Evolutionary conservation across 805 yeast species (phyloP), one percentile per base, ranked within the genome.

Genomic region (Saccharomycopsis sp.): DNA sequence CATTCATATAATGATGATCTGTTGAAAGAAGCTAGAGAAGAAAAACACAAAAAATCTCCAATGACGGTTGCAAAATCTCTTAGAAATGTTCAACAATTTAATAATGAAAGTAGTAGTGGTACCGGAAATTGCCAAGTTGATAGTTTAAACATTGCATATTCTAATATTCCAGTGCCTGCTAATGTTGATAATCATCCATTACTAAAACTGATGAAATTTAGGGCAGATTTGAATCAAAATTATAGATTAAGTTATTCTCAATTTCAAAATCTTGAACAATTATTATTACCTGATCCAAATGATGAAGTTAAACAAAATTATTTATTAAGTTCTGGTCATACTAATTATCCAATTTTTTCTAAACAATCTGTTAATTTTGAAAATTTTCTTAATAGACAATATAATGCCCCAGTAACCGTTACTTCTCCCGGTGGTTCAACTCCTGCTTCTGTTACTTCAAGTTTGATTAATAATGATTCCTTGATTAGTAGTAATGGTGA

Each of bases 381-480:
- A n/a, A 9, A 19, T 6, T 5, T 6, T 8, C 12, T 19, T n/a
- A 38, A 34, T 12, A 5, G 5, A 4, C 31, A 18, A 26, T 5
- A 6, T 12, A 15, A 19, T 6, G n/a, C n/a, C n/a, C n/a, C n/a
- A n/a, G 38, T 31, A n/a, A 28, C 25, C 10, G 34, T 46, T 19
- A 46, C 45, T 4, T 36, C 42, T 13, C 49, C 49, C 9, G 49
- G 49, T 1, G 49, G 49, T n/a, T 44, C 47, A 2, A 28, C 29
- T 12, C 47, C 47, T 12, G 33, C 31, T 6, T 38, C 43, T 12
- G 30, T 46, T 19, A 29, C 48, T 10, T 36, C 45, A 12, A 38
- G 41, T 12, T 39, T 46, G 13, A 21, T 46, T 4, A 44, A 44
- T 31, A 44, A 38, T 17, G 49, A 46, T 19, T 34, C 33, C 21